Base-by-base conservation (phyloP, 345 rosid genomes). In the Arabis alpina region DNA sequence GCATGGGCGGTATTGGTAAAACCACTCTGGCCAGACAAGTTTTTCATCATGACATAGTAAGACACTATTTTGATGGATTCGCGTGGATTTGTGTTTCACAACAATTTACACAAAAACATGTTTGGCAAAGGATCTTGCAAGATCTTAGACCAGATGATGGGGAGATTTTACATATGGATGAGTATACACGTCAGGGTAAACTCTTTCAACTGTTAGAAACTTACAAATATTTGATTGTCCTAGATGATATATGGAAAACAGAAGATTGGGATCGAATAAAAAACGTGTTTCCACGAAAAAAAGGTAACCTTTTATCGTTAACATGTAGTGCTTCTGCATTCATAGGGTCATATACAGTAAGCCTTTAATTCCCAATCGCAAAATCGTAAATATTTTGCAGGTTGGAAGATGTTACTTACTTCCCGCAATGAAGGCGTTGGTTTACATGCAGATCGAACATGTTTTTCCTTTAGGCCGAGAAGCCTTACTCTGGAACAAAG, bases 1-100 rank as follows among this genome's bases (percentile, higher is more conserved):
- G 88, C 6, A 82, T 82, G 85, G 83, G 85, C 0, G 88, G 88
- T 10, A 64, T 80, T n/a, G 85, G 86, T 3, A 84, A 80, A 63
- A 84, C 86, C 3, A 43, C 88, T 8, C 68, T 84, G 0, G 84
- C 85, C 1, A 80, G 14, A 44, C 72, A 74, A 36, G 41, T 84
- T 0, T 39, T 72, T 19, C 44, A 69, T 32, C 74, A 62, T 51
- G 8, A 9, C 8, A 32, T 44, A 4, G 52, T 80, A 2, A 75
- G 77, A 52, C 60, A 44, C 47, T 53, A 52, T 34, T 82, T 79
- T 3, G 55, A 74, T 1, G 36, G 72, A 0, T 69, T 80, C 5
- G 82, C 84, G 30, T 80, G 80, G 86, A 73, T 68, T 5, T 72
- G 60, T 12, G 36, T 85, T 32, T 80, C 86, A 8, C 78, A 77